Conservation (phyloP, 352 stramenopile genomes). For the Globisporangium mamillatum region DNA sequence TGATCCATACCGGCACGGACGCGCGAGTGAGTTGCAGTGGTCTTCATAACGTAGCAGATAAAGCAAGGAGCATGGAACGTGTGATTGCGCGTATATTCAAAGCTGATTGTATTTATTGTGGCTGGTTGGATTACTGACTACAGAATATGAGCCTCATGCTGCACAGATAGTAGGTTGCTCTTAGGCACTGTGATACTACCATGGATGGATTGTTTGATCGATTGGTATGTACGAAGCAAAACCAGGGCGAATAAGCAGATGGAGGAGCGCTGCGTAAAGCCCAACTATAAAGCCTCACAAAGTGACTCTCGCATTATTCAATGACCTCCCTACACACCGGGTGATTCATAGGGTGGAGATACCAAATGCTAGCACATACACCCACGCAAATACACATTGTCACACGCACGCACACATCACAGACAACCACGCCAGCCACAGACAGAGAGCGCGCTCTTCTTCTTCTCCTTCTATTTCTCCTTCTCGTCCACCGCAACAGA, state of each 20-base stretch:
- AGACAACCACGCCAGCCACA: not conserved
- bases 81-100: not conserved
- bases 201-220: constrained; percentile 1
- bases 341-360: constrained; percentile 79
- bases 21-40: no score
- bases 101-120: no score
- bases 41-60: not conserved
- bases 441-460: not conserved
- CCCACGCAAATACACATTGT: constrained; percentile 4
- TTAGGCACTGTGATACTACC: not conserved
- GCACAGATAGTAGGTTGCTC: no score
- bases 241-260: constrained; percentile 78
- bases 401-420: not conserved
- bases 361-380: constrained; percentile 64
- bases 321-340: constrained; percentile 76
- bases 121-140: no score
- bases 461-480: not conserved
- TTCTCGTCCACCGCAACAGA: not conserved
- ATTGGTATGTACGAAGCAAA: constrained; percentile 53
- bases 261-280: constrained; percentile 53
- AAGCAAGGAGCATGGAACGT: not conserved
- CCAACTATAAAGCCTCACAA: constrained; percentile 75
- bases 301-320: constrained; percentile 76
- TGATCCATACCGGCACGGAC: no score
- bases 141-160: no score